Evolutionary conservation across 2,329 filamentous ascomycete species (phyloP).

Genomic region (Aspergillus pseudoterreus): DNA sequence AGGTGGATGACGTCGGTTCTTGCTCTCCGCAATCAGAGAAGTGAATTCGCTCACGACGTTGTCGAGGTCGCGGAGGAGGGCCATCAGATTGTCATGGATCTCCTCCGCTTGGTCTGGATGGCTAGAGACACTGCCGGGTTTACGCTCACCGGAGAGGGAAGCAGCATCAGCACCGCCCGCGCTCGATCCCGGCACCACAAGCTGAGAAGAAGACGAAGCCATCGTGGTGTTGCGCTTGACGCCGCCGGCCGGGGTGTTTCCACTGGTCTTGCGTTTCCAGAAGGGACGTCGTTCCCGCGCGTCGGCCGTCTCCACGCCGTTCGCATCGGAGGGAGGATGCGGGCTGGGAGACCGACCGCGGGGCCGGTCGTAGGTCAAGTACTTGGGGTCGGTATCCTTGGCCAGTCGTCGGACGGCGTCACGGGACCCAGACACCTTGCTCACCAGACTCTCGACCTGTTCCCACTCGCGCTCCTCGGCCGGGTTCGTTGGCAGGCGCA

Average conservation of each 20-base stretch:
- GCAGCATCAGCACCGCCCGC: constrained; percentile 19
- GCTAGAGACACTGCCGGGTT: constrained; percentile 28
- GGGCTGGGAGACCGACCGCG: constrained; percentile 35
- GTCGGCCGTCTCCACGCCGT: constrained; percentile 33
- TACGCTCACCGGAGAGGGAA: constrained; percentile 28
- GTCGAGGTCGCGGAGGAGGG: constrained; percentile 81
- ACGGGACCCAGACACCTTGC: constrained; percentile 78
- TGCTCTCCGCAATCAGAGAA: constrained; percentile 70
- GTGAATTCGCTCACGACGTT: constrained; percentile 79
- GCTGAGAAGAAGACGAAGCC: constrained; percentile 48
- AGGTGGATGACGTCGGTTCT: constrained; percentile 63
- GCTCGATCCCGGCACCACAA: constrained; percentile 45
- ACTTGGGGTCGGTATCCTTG: constrained; percentile 73
- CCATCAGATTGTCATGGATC: constrained; percentile 77
- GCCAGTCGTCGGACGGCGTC: constrained; percentile 85
- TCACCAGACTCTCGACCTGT: constrained; percentile 79
- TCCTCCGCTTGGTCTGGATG: constrained; percentile 56
- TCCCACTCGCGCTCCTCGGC: constrained; percentile 81
- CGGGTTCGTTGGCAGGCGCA: constrained; percentile 26
- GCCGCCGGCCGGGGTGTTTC: constrained; percentile 33
- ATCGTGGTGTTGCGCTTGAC: constrained; percentile 45
- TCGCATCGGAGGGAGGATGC: constrained; percentile 28
- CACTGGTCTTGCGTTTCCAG: constrained; percentile 84
- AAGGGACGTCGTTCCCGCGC: constrained; percentile 66
- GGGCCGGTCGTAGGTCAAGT: constrained; percentile 31